These are phyloP conservation scores for Torulaspora indica DNA, from an alignment of 805 yeast species.

Conservation along the genomic window DNA sequence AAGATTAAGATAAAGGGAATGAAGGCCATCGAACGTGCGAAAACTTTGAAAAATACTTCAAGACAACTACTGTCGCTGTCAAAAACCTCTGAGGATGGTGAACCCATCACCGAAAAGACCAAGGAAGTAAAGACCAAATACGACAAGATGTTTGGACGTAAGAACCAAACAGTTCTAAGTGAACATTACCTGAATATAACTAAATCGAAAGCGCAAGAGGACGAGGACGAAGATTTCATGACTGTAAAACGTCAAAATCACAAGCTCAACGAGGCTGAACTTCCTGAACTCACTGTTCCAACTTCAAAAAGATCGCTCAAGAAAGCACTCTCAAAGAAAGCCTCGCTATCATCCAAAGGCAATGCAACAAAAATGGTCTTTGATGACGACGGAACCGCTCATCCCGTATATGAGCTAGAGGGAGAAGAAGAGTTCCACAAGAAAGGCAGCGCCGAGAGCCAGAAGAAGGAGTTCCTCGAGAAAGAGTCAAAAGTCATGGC, in stretches of 20 bases:
- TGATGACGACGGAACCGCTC: conserved; percentile 93
- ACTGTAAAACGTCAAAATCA: conserved; percentile 75
- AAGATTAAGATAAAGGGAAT: conserved; percentile 67
- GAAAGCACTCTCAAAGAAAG: conserved; percentile 82
- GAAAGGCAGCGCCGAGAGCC: conserved; percentile 61
- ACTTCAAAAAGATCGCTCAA: conserved; percentile 81
- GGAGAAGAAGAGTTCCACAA: conserved; percentile 81
- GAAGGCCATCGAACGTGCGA: conserved; percentile 42
- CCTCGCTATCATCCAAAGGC: conserved; percentile 54
- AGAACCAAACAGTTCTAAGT: conserved; percentile 86
- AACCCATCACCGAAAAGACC: conserved; percentile 36
- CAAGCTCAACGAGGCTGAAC: conserved; percentile 55
- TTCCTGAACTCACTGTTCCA: conserved; percentile 57
- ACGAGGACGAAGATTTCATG: conserved; percentile 69
- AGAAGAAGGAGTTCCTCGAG: conserved; percentile 60
- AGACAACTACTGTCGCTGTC: conserved; percentile 59
- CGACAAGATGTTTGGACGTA: conserved; percentile 92
- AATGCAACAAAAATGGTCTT: conserved; percentile 75
- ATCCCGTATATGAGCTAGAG: conserved; percentile 84
- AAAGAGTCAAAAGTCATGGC: conserved; percentile 68
- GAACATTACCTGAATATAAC: conserved; percentile 81
- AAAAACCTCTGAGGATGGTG: conserved; percentile 63
- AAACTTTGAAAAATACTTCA: conserved; percentile 76
- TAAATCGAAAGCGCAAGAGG: conserved; percentile 40
- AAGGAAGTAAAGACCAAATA: conserved; percentile 70